Percentiles rank a stretch among this genome's conserved stretches.
Conservation (phyloP, 768 basidiomycete species). For the Suillus clintonianus region DNA sequence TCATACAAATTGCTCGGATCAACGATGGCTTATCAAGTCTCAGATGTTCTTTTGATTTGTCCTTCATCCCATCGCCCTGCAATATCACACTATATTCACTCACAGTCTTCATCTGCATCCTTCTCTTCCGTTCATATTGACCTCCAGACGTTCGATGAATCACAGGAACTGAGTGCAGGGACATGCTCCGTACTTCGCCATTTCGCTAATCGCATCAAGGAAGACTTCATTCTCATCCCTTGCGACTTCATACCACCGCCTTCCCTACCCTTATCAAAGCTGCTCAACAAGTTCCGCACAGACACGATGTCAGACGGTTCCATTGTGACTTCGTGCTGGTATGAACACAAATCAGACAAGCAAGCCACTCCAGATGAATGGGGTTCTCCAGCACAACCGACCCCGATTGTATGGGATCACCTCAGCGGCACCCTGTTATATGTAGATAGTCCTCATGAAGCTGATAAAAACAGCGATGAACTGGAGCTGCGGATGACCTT, state of each 20-base stretch:
- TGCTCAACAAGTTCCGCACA: conserved; percentile 83
- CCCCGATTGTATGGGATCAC: conserved; percentile 71
- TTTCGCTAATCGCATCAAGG: conserved; percentile 72
- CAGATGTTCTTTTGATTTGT: conserved; percentile 87
- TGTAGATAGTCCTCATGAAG: conserved; percentile 68
- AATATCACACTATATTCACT: conserved; percentile 84
- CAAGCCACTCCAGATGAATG: conserved; percentile 63
- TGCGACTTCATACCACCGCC: conserved; percentile 89
- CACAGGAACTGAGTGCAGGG: conserved; percentile 62
- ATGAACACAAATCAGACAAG: conserved; percentile 55
- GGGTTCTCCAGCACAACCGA: conserved; percentile 47
- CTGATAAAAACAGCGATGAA: conserved; percentile 70
- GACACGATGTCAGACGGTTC: conserved; percentile 65
- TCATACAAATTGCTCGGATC: conserved; percentile 2
- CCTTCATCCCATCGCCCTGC: conserved; percentile 73
- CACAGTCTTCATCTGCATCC: conserved; percentile 61
- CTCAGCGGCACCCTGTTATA: conserved; percentile 65
- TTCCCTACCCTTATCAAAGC: conserved; percentile 61
- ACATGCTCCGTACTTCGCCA: conserved; percentile 77
- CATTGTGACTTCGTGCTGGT: conserved; percentile 71
- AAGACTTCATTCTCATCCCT: conserved; percentile 87
- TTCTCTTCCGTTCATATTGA: conserved; percentile 71
- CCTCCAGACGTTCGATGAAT: conserved; percentile 79
- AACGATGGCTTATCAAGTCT: conserved; percentile 10
- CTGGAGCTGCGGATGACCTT: conserved; percentile 76